phyloP scores from a whole-genome alignment of 495 filamentous ascomycete genomes.

The Polyplosphaeria fusca region DNA sequence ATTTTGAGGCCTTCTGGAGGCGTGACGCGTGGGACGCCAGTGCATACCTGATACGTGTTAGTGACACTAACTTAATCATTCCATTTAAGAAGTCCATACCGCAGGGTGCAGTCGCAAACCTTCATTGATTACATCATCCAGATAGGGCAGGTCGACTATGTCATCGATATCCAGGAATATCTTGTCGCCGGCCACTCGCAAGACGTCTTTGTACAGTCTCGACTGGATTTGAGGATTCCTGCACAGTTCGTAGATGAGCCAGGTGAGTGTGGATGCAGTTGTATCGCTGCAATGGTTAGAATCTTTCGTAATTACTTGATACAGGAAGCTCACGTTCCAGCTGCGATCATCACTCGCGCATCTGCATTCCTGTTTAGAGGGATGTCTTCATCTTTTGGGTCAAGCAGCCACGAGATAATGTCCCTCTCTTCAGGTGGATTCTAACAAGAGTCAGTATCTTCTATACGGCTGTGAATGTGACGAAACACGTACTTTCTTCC shows the following conservation, averaged over 20 bases:
- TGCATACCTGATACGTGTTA: too few relatives aligned
- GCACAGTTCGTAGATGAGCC: neutral
- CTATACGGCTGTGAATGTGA: neutral
- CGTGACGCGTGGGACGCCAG: neutral
- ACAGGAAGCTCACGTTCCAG: too few relatives aligned
- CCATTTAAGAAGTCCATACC: neutral
- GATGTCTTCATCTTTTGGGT: neutral
- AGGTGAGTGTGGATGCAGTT: neutral
- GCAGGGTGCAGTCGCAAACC: neutral
- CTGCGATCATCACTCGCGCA: neutral
- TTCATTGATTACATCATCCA: neutral
- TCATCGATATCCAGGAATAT: neutral
- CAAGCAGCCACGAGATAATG: neutral
- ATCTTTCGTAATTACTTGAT: too few relatives aligned
- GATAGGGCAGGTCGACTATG: neutral
- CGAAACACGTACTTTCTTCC: neutral
- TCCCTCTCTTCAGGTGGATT: neutral
- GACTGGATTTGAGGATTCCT: neutral
- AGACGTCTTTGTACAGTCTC: neutral
- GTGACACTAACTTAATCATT: too few relatives aligned
- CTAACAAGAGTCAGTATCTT: neutral
- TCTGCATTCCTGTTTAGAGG: neutral
- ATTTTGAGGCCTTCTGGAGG: neutral
- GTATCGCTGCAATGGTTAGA: too few relatives aligned
- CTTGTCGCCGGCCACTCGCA: neutral